Percentiles rank a stretch among this genome's conserved stretches.
Evolutionary conservation across 192 early-diverging fungal species (phyloP).

Genomic region (Martensiomyces pterosporus): DNA sequence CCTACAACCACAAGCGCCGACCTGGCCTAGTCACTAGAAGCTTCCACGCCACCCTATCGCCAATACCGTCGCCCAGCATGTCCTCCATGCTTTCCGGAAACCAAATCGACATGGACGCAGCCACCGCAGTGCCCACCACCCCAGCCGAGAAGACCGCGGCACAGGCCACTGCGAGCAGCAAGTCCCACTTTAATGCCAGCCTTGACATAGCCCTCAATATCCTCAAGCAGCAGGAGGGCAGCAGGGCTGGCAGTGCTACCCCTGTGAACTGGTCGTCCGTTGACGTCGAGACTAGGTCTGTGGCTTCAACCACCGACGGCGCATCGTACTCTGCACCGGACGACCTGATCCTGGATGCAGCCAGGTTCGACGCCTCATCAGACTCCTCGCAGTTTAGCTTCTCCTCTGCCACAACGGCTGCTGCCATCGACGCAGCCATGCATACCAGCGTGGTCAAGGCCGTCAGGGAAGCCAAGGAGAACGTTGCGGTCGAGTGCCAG

Average conservation of each 20-base stretch:
- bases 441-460: constrained; percentile 1
- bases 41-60: too few species aligned
- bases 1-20: too few species aligned
- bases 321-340: constrained; percentile 8
- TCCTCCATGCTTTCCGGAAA: constrained; percentile 6
- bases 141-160: constrained; percentile 17
- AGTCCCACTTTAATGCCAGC: constrained; percentile 48
- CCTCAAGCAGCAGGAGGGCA: constrained; percentile 18
- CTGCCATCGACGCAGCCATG: constrained; percentile 9
- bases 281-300: constrained; percentile 3
- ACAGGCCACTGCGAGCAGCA: constrained; percentile 8
- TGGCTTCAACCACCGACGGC: neutral
- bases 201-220: constrained; percentile 41
- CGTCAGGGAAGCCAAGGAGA: neutral
- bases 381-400: neutral
- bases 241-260: constrained; percentile 11
- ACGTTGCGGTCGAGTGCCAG: constrained; percentile 26
- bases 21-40: too few species aligned
- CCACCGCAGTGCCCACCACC: constrained; percentile 35
- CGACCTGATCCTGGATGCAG: constrained; percentile 21
- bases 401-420: neutral
- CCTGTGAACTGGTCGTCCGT: constrained; percentile 29
- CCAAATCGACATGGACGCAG: constrained; percentile 19
- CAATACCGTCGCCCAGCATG: too few species aligned
- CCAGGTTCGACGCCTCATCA: neutral